Evolutionary conservation across 768 basidiomycete genomes (phyloP).

Genomic region (Leccinum obscurum): DNA sequence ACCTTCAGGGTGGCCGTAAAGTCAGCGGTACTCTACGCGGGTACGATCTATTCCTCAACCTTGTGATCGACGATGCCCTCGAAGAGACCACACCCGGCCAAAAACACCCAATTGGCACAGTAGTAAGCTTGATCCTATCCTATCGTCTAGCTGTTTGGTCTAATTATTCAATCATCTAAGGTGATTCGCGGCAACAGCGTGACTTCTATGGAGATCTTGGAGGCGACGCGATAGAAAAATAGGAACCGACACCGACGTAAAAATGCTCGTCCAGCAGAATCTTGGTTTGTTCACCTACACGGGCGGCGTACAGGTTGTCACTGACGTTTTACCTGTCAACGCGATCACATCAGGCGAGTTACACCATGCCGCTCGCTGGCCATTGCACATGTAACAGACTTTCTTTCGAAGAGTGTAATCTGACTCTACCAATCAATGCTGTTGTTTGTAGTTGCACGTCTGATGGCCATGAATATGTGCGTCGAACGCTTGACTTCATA

Average conservation of each 20-base stretch:
- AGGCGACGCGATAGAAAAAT: slow-evolving; percentile 47
- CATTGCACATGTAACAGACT: slow-evolving; percentile 3
- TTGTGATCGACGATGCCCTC: slow-evolving; percentile 93
- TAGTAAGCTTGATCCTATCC: slow-evolving; percentile 54
- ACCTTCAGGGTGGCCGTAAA: slow-evolving; percentile 93
- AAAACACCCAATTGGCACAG: slow-evolving; percentile 88
- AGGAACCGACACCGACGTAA: background rate
- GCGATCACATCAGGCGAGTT: slow-evolving; percentile 11
- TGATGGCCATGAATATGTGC: background rate
- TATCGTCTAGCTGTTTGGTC: background rate
- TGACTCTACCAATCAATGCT: background rate
- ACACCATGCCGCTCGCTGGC: background rate
- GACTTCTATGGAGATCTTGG: slow-evolving; percentile 90
- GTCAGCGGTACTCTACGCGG: slow-evolving; percentile 94
- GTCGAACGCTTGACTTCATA: background rate
- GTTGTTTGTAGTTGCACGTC: slow-evolving; percentile 3
- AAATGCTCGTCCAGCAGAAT: slow-evolving; percentile 7
- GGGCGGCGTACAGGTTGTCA: background rate
- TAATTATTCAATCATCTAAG: slow-evolving; percentile 41
- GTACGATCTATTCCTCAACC: slow-evolving; percentile 97
- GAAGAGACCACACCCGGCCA: slow-evolving; percentile 91
- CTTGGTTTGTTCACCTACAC: slow-evolving; percentile 7
- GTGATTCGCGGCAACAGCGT: slow-evolving; percentile 97
- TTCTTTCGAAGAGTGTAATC: background rate
- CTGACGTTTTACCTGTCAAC: slow-evolving; percentile 2